A percentile compares a stretch with the other conserved stretches of the same genome.
phyloP scores from a whole-genome alignment of 2,329 filamentous ascomycete genomes.

The Cladorrhinum sp. region DNA sequence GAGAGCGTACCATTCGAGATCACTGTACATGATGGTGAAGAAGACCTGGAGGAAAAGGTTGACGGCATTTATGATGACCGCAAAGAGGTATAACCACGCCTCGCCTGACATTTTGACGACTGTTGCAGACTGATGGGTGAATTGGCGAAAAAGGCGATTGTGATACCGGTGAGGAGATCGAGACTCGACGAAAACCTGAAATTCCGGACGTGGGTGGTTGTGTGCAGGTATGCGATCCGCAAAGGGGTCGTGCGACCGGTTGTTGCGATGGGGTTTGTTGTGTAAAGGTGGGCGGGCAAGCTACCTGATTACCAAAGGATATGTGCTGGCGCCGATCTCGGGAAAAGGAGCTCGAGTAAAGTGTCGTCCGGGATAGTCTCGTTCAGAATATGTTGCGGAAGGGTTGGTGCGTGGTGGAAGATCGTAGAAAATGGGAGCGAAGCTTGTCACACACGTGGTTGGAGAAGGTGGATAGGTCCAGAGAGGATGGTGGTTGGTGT shows the following conservation, averaged over 20 bases:
- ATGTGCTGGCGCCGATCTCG: conserved; percentile 12
- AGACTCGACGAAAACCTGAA: not conserved
- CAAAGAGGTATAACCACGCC: conserved; percentile 96
- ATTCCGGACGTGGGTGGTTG: not conserved
- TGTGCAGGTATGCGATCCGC: not conserved
- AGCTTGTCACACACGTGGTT: conserved; percentile 21
- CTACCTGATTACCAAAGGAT: conserved; percentile 3
- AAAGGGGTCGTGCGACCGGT: not conserved
- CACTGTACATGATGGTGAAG: conserved; percentile 99
- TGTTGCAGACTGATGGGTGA: conserved; percentile 4
- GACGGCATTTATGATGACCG: conserved; percentile 99
- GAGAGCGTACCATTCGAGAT: conserved; percentile 89
- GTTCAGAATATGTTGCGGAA: not conserved
- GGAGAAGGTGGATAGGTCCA: conserved; percentile 22
- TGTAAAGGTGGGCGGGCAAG: not conserved
- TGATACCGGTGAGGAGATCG: not conserved
- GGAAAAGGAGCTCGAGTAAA: not conserved
- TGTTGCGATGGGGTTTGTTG: not conserved
- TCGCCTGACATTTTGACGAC: conserved; percentile 78
- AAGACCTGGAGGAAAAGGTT: conserved; percentile 99
- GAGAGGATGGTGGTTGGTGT: conserved; percentile 23
- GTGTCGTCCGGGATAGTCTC: not conserved
- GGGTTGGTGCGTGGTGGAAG: conserved; percentile 5
- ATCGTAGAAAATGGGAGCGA: conserved; percentile 7
- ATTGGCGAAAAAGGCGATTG: not conserved